phyloP scores from a whole-genome alignment of 352 stramenopile genomes.

The Globisporangium paddicum region DNA sequence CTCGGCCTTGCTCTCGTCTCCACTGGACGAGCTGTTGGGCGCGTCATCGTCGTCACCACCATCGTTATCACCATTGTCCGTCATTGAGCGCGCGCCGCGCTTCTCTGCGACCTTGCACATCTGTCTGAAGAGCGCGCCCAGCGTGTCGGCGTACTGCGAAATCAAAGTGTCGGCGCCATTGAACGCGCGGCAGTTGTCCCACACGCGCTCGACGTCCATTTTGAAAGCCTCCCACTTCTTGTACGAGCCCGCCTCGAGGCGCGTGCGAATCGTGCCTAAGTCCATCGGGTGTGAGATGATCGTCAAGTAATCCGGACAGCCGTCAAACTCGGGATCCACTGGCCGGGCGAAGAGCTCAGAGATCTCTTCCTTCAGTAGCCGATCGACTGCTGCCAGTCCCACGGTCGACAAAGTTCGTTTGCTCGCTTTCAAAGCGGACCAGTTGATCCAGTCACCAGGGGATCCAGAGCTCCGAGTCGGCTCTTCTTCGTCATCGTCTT shows the following conservation, averaged over 20 bases:
- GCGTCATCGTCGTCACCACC: constrained; percentile 13
- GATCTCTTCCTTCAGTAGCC: constrained; percentile 70
- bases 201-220: constrained; percentile 73
- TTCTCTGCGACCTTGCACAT: constrained; percentile 60
- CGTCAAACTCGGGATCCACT: constrained; percentile 76
- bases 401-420: constrained; percentile 39
- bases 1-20: constrained; percentile 36
- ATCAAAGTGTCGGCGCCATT: constrained; percentile 75
- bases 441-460: constrained; percentile 65
- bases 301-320: constrained; percentile 80
- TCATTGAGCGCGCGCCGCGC: constrained; percentile 45
- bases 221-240: constrained; percentile 77
- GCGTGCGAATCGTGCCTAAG: constrained; percentile 73
- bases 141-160: constrained; percentile 64
- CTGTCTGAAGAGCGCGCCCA: constrained; percentile 57
- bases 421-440: constrained; percentile 44
- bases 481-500: constrained; percentile 30
- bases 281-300: constrained; percentile 85
- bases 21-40: constrained; percentile 23
- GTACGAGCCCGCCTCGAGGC: constrained; percentile 57
- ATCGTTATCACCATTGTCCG: constrained; percentile 18
- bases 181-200: constrained; percentile 80
- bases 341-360: constrained; percentile 79
- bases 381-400: constrained; percentile 54
- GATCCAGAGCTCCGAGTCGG: neutral